Percentiles rank a stretch among this genome's conserved stretches.
phyloP scores from a whole-genome alignment of 2,329 filamentous ascomycete species.

The Sporothrix luriei region DNA sequence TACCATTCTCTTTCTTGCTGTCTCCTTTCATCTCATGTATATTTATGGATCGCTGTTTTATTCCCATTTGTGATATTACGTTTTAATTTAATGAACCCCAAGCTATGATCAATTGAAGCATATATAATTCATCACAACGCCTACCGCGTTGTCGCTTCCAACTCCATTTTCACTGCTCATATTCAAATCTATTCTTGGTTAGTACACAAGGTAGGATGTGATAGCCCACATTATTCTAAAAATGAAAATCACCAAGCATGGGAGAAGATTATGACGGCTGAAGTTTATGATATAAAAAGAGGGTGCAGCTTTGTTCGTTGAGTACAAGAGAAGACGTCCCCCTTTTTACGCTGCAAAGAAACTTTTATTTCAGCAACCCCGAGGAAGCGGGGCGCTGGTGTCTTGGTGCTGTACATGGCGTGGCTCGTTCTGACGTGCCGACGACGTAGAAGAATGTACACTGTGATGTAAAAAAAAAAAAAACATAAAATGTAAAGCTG shows the following conservation, averaged over 20 bases:
- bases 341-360: background rate
- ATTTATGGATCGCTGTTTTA: constrained; percentile 11
- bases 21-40: background rate
- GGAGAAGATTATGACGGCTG: background rate
- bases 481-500: no score
- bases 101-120: constrained; percentile 2
- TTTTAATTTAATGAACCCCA: constrained; percentile 15
- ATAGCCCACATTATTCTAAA: no score
- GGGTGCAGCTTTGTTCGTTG: constrained; percentile 9
- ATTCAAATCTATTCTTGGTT: background rate
- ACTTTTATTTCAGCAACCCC: constrained; percentile 17
- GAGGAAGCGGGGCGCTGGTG: background rate
- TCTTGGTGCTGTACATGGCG: background rate
- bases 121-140: background rate
- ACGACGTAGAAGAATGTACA: background rate
- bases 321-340: constrained; percentile 11
- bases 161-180: background rate
- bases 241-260: background rate
- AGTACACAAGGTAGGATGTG: background rate
- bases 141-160: background rate
- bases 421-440: constrained; percentile 3
- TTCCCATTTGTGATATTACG: background rate
- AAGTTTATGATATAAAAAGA: background rate
- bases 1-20: no score
- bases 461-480: background rate